A percentile compares a stretch with the other conserved stretches of the same genome.
Evolutionary conservation across 129 eudicot species (phyloP).

Genomic region (Apium graveolens): DNA sequence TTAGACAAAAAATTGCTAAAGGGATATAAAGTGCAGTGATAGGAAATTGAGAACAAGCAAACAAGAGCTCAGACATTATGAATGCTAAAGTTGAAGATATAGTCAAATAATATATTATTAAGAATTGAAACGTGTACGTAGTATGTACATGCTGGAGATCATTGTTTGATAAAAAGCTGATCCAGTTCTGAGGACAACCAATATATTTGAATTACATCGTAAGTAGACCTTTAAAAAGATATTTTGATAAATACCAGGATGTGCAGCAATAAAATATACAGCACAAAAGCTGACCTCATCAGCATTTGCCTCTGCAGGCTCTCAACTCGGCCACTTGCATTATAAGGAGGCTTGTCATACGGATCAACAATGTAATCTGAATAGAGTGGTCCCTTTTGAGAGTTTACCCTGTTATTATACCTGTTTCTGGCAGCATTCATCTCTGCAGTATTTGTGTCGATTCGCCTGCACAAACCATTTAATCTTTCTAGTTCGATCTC

Average conservation of each 20-base stretch:
- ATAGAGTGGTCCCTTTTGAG: conserved; percentile 31
- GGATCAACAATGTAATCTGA: conserved; percentile 60
- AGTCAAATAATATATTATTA: background rate
- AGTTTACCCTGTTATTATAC: conserved; percentile 13
- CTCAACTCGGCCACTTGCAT: conserved; percentile 48
- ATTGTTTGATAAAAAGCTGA: background rate
- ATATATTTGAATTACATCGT: background rate
- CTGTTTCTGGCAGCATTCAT: conserved; percentile 41
- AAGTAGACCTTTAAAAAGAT: conserved; percentile 35
- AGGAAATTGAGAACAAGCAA: background rate
- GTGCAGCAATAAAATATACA: conserved; percentile 72
- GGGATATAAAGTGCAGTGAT: background rate
- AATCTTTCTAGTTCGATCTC: conserved; percentile 79
- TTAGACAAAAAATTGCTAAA: background rate
- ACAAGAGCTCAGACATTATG: background rate
- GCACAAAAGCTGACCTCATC: conserved; percentile 85
- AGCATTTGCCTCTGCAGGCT: conserved; percentile 69
- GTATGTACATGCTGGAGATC: conserved; percentile 6
- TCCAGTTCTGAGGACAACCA: background rate
- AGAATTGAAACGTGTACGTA: background rate
- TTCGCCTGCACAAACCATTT: conserved; percentile 43
- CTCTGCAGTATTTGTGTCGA: conserved; percentile 26
- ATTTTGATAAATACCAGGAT: conserved; percentile 67
- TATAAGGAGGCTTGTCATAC: conserved; percentile 46
- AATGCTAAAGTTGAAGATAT: background rate